These are phyloP conservation scores for Trichoderma pleuroti DNA, from an alignment of 2,329 filamentous ascomycete genomes.

Conservation along the genomic window DNA sequence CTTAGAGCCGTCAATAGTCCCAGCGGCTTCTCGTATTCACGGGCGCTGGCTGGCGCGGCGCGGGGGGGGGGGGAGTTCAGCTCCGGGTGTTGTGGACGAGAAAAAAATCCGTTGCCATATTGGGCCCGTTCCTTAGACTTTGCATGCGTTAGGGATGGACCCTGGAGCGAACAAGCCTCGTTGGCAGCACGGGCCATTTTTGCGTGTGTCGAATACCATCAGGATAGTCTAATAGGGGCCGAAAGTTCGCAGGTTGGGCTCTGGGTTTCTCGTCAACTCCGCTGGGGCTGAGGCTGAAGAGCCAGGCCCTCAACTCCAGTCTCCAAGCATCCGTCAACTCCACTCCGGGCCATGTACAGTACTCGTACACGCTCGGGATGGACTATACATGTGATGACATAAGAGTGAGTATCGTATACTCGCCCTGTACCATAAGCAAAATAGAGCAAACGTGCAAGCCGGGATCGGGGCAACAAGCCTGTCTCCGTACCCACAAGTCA, in stretches of 20 bases:
- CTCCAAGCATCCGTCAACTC: neutral
- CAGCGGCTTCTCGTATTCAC: constrained; percentile 14
- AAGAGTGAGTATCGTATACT: neutral
- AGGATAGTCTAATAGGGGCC: neutral
- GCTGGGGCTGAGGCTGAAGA: neutral
- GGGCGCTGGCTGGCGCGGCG: constrained; percentile 5
- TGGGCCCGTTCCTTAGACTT: neutral
- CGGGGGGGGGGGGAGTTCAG: neutral
- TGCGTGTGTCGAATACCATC: neutral
- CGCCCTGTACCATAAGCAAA: neutral
- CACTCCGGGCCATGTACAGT: neutral
- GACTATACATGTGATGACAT: neutral
- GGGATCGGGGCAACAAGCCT: neutral
- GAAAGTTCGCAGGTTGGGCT: neutral
- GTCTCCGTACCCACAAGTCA: neutral
- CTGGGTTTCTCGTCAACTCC: neutral
- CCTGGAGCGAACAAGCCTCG: constrained; percentile 9
- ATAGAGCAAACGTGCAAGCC: neutral
- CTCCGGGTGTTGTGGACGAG: neutral
- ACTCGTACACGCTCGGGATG: neutral
- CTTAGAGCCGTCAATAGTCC: constrained; percentile 6
- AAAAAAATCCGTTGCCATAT: neutral
- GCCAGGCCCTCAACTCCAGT: neutral
- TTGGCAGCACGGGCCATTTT: neutral
- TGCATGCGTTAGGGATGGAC: constrained; percentile 8